phyloP scores from a whole-genome alignment of 2,329 filamentous ascomycete genomes.

The Malbranchea cinnamomea region DNA sequence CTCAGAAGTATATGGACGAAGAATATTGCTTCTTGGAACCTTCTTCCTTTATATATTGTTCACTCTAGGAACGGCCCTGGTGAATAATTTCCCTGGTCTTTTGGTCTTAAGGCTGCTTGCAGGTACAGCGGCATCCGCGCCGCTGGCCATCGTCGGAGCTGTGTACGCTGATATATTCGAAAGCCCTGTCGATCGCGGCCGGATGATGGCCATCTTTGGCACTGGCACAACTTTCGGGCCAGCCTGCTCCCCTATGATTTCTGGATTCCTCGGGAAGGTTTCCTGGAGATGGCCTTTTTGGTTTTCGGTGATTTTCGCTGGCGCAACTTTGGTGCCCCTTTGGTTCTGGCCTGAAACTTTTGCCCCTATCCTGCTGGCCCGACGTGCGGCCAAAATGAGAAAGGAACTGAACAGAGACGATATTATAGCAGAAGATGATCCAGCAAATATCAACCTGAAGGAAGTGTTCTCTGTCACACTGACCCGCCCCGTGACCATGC shows the following conservation, averaged over 20 bases:
- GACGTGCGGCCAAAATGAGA: constrained; percentile 23
- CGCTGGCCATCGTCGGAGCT: constrained; percentile 30
- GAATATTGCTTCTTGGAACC: constrained; percentile 31
- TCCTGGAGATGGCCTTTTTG: constrained; percentile 36
- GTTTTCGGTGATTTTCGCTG: constrained; percentile 54
- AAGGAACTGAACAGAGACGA: constrained; percentile 4
- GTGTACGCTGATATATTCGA: constrained; percentile 33
- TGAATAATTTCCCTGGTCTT: constrained; percentile 25
- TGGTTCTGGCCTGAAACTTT: constrained; percentile 50
- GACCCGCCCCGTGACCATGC: constrained; percentile 11
- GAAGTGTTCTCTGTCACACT: constrained; percentile 10
- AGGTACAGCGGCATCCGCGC: constrained; percentile 29
- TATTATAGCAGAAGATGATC: constrained; percentile 3
- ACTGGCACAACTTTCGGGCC: constrained; percentile 26
- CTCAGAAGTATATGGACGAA: constrained; percentile 48
- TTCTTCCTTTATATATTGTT: constrained; percentile 30
- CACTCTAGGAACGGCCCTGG: constrained; percentile 28
- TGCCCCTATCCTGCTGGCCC: constrained; percentile 43
- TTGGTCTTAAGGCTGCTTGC: constrained; percentile 30
- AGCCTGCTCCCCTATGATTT: constrained; percentile 27
- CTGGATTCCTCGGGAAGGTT: constrained; percentile 27
- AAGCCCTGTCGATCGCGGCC: constrained; percentile 27
- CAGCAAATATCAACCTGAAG: constrained; percentile 2
- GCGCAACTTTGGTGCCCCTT: constrained; percentile 37
- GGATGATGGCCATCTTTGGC: constrained; percentile 22